phyloP scores from a whole-genome alignment of 257 asterid species.

The Petunia axillaris region DNA sequence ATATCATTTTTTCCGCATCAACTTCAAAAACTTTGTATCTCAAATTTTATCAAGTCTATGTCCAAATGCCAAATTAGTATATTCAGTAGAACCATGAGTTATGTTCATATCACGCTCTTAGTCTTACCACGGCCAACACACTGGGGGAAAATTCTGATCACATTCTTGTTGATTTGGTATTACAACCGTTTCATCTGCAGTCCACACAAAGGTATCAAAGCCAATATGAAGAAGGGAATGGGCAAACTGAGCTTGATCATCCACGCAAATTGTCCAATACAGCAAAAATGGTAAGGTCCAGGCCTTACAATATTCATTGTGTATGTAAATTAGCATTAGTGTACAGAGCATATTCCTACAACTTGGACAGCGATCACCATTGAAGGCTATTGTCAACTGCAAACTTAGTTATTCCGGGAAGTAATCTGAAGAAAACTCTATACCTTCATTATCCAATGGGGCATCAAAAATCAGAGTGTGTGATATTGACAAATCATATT shows the following conservation, averaged over 20 bases:
- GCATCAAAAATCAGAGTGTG: constrained; percentile 42
- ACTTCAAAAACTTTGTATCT: too few relatives aligned
- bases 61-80: too few relatives aligned
- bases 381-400: constrained; percentile 34
- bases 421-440: constrained; percentile 21
- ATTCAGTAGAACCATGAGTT: too few relatives aligned
- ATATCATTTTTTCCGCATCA: too few relatives aligned
- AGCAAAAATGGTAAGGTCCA: constrained; percentile 47
- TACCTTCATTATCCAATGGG: constrained; percentile 35
- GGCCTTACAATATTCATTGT: constrained; percentile 38
- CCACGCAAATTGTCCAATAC: not conserved
- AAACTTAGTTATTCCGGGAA: constrained; percentile 37
- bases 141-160: too few relatives aligned
- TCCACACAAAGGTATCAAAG: not conserved
- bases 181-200: not conserved
- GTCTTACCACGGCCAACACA: too few relatives aligned
- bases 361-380: constrained; percentile 39
- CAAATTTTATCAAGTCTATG: too few relatives aligned
- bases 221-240: not conserved
- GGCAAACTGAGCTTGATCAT: constrained; percentile 2
- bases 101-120: too few relatives aligned
- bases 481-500: constrained; percentile 44
- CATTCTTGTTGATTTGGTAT: not conserved
- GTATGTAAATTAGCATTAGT: constrained; percentile 43
- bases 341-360: constrained; percentile 53